A percentile compares a stretch with the other conserved stretches of the same genome.
Evolutionary conservation across 1,139 yeast genomes (phyloP).

Genomic region (Magnusiomyces sp.): DNA sequence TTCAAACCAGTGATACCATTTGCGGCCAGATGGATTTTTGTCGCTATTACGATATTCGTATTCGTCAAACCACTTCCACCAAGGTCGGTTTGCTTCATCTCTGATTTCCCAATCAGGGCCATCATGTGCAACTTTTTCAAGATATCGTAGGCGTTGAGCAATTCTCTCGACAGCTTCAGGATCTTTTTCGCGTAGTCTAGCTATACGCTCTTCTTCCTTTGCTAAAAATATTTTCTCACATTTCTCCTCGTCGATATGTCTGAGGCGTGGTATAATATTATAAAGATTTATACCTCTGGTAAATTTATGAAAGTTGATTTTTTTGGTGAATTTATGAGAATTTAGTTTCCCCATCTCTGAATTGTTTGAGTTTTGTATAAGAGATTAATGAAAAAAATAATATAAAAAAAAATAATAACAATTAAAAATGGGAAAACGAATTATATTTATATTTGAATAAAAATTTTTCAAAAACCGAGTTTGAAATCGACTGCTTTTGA

Average conservation of each 20-base stretch:
- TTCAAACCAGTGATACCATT: slow-evolving; percentile 59
- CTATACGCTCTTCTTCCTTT: neutral
- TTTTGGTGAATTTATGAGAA: neutral
- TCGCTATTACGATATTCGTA: slow-evolving; percentile 43
- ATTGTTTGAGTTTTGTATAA: slow-evolving; percentile 28
- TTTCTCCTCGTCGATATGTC: neutral
- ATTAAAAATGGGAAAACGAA: too few species aligned
- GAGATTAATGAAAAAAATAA: too few species aligned
- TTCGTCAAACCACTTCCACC: slow-evolving; percentile 64
- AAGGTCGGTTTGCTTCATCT: slow-evolving; percentile 47
- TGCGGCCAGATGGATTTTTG: neutral
- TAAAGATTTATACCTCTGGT: too few species aligned
- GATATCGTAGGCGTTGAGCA: neutral
- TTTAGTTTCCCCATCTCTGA: neutral
- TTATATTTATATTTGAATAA: too few species aligned
- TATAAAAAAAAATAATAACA: too few species aligned
- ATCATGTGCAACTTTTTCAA: neutral
- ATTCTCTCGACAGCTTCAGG: neutral
- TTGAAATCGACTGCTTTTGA: too few species aligned
- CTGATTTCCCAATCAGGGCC: slow-evolving; percentile 9
- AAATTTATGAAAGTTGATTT: too few species aligned
- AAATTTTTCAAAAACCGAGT: too few species aligned
- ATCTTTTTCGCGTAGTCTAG: neutral
- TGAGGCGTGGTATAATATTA: neutral
- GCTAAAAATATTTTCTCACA: neutral